Evolutionary conservation across 164 flowering plant species (phyloP).

Genomic region (Aristolochia contorta): DNA sequence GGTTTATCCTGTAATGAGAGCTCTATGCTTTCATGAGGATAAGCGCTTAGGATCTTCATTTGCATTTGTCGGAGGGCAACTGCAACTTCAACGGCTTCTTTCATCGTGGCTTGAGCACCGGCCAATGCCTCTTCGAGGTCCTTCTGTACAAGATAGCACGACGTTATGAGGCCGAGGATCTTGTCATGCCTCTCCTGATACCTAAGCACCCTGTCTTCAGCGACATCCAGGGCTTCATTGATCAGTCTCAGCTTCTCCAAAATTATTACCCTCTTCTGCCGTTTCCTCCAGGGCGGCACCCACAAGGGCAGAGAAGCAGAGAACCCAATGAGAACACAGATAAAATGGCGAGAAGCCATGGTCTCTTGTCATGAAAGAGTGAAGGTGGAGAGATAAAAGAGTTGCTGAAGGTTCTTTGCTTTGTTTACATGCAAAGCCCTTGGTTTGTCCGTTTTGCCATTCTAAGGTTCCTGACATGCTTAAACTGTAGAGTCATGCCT

Average conservation of each 20-base stretch:
- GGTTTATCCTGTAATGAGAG: neutral
- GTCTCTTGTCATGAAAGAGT: too few species aligned
- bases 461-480: too few species aligned
- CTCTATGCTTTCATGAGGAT: constrained; percentile 9
- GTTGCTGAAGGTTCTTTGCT: too few species aligned
- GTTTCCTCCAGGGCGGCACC: constrained; percentile 21
- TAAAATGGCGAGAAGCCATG: constrained; percentile 9
- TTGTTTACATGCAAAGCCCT: too few species aligned
- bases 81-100: constrained; percentile 37
- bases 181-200: constrained; percentile 45
- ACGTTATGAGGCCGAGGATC: constrained; percentile 31
- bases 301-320: constrained; percentile 28
- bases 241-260: constrained; percentile 29
- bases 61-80: constrained; percentile 32
- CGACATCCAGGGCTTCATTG: constrained; percentile 31
- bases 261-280: constrained; percentile 13
- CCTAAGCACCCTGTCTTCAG: constrained; percentile 22
- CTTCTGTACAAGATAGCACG: constrained; percentile 25
- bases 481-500: too few species aligned
- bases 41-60: constrained; percentile 25
- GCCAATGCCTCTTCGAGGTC: constrained; percentile 34
- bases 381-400: too few species aligned
- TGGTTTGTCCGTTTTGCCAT: too few species aligned
- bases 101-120: constrained; percentile 32
- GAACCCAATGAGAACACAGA: constrained; percentile 24